Evolutionary conservation across 2,329 filamentous ascomycete species (phyloP).

Genomic region (Domatiomyces globalis): DNA sequence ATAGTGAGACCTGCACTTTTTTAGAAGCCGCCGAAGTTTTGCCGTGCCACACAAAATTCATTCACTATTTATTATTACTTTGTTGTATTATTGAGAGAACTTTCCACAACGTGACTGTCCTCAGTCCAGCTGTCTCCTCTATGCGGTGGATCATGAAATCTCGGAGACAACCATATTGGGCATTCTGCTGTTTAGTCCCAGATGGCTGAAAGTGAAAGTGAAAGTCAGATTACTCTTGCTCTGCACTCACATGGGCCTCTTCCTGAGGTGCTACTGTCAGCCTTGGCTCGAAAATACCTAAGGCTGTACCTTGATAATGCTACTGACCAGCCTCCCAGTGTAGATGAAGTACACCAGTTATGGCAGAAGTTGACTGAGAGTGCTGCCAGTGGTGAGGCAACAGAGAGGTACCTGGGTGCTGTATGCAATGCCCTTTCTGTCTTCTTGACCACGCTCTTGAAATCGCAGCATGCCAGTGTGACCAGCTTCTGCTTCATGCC

Average conservation of each 20-base stretch:
- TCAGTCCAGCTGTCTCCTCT: too few relatives aligned
- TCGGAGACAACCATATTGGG: neutral
- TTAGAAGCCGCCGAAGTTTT: neutral
- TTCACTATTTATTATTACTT: too few relatives aligned
- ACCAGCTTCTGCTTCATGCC: constrained; percentile 23
- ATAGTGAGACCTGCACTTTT: neutral
- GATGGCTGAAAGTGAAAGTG: neutral
- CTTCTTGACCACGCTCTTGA: constrained; percentile 27
- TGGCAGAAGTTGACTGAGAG: constrained; percentile 31
- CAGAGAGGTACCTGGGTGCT: constrained; percentile 27
- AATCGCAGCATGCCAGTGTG: constrained; percentile 22
- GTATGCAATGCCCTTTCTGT: constrained; percentile 32
- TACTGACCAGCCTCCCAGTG: constrained; percentile 1
- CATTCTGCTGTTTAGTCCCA: neutral
- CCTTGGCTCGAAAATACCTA: constrained; percentile 8
- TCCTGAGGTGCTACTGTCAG: constrained; percentile 6
- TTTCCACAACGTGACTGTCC: too few relatives aligned
- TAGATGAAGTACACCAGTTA: constrained; percentile 18
- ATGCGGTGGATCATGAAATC: neutral
- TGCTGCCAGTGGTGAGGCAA: constrained; percentile 26
- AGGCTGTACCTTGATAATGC: constrained; percentile 1
- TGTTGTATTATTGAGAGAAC: too few relatives aligned
- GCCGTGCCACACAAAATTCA: neutral
- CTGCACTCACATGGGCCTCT: constrained; percentile 8
- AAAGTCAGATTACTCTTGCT: constrained; percentile 17